Evolutionary conservation across 768 basidiomycete species (phyloP), one percentile per base, ranked within the genome.

Genomic region (Neoboletus brunneissimus): DNA sequence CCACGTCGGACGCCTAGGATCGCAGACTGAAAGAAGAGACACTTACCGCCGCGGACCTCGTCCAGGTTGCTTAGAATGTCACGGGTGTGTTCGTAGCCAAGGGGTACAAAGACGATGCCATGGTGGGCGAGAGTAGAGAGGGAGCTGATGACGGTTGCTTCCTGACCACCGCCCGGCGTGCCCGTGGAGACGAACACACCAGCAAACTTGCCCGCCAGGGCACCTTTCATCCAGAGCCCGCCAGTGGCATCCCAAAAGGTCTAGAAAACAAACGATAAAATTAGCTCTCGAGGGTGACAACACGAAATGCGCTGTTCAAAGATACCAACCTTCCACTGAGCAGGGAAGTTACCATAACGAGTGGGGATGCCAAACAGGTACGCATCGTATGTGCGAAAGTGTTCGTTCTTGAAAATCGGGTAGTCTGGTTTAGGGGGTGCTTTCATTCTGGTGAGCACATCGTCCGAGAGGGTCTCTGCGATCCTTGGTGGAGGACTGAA

Each of bases 141-240:
- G 35, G 75, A 65, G 51, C 65, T 77, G 35, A 85, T 60, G 45
- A 74, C 77, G 5, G 87, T 88, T 5, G 76, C 57, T 64, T 87
- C 88, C 62, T 94, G 91, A n/a, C 92, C 92, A 56, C 91, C 90
- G 53, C 91, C 90, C 12, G 77, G 83, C n/a, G 78, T 75, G 1
- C 79, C 87, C 1, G 88, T 86, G 23, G 86, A 87, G 47, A 90
- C 82, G 75, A 93, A 94, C 41, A 84, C 73, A 15, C 85, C 79
- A 3, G 81, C 91, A 61, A 82, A 86, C 71, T 94, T 95, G 62
- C 91, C 92, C 18, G 78, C 72, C 49, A 94, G 75, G 2, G 72
- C 76, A 22, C 90, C 85, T 0, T 54, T 23, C 0, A 55, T 64
- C 89, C 90, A 91, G 32, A 89, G 77, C 1, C 70, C 63, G 53